phyloP scores from a whole-genome alignment of 176 grass and related monocot genomes.

The Bonia amplexicaulis region DNA sequence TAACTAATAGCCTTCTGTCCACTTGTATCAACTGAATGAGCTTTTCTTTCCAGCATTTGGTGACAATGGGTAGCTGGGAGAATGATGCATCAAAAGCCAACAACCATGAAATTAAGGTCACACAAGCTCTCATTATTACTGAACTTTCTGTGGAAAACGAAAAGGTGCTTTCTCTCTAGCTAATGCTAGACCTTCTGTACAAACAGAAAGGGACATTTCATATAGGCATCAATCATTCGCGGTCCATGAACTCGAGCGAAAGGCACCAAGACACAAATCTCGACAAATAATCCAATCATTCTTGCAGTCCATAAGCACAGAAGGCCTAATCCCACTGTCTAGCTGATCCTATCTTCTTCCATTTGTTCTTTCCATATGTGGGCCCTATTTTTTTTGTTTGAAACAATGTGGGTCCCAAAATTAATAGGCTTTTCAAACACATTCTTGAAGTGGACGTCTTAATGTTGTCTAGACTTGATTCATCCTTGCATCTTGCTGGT shows the following conservation, averaged over 20 bases:
- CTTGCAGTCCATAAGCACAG: constrained; percentile 11
- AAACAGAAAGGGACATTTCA: constrained; percentile 26
- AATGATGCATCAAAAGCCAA: constrained; percentile 33
- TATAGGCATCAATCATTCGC: constrained; percentile 26
- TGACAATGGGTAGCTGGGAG: constrained; percentile 1
- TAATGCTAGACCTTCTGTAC: constrained; percentile 5
- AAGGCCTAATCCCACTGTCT: neutral
- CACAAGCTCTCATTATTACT: constrained; percentile 34
- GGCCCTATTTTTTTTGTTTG: neutral
- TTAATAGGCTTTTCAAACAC: constrained; percentile 9
- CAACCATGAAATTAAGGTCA: constrained; percentile 27
- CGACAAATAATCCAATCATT: constrained; percentile 13
- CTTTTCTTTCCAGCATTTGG: constrained; percentile 11
- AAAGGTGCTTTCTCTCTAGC: neutral
- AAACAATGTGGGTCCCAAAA: constrained; percentile 16
- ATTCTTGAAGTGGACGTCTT: constrained; percentile 26
- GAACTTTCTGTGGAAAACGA: constrained; percentile 24
- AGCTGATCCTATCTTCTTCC: constrained; percentile 25
- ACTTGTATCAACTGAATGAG: neutral
- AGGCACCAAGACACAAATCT: constrained; percentile 17
- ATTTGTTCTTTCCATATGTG: constrained; percentile 1
- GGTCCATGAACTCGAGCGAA: constrained; percentile 16
- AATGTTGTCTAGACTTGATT: constrained; percentile 1
- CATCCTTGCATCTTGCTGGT: neutral
- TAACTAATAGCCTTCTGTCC: neutral